phyloP scores from a whole-genome alignment of 2,329 filamentous ascomycete genomes.

The Lecanicillium sp. region DNA sequence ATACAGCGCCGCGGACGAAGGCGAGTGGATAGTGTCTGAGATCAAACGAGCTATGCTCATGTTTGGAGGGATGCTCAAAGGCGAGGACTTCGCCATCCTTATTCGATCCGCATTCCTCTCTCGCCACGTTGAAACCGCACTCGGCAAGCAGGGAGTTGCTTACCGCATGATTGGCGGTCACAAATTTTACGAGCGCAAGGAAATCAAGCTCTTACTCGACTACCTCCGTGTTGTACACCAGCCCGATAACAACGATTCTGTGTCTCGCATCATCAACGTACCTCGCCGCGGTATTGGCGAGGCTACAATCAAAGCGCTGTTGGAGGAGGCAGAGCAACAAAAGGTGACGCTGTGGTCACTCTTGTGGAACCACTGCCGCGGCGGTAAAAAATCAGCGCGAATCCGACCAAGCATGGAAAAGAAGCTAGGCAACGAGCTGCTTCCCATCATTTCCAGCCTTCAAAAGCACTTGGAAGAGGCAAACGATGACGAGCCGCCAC shows the following conservation, averaged over 20 bases:
- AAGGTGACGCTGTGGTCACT: constrained; percentile 69
- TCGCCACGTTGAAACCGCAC: constrained; percentile 72
- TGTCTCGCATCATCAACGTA: constrained; percentile 77
- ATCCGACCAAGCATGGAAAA: constrained; percentile 44
- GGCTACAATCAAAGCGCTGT: constrained; percentile 62
- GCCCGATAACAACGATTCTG: constrained; percentile 78
- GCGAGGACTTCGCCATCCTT: constrained; percentile 77
- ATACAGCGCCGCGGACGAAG: constrained; percentile 63
- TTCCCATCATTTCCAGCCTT: constrained; percentile 31
- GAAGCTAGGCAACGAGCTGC: constrained; percentile 42
- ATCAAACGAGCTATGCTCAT: constrained; percentile 63
- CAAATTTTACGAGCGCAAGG: constrained; percentile 85
- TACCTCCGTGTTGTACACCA: constrained; percentile 82
- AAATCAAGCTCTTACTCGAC: constrained; percentile 81
- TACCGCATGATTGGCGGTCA: constrained; percentile 89
- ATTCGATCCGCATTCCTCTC: constrained; percentile 80
- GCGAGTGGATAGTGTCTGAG: constrained; percentile 81
- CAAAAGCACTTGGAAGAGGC: constrained; percentile 21
- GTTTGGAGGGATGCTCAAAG: constrained; percentile 64
- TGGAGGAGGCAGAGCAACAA: constrained; percentile 67
- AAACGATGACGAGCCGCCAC: constrained; percentile 19
- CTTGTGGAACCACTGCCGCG: constrained; percentile 49
- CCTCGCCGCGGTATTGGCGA: constrained; percentile 78
- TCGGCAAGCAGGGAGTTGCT: constrained; percentile 73
- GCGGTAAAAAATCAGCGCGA: constrained; percentile 37